These are phyloP conservation scores for Cydonia oblonga DNA, from an alignment of 331 rosid genomes.

Conservation along the genomic window DNA sequence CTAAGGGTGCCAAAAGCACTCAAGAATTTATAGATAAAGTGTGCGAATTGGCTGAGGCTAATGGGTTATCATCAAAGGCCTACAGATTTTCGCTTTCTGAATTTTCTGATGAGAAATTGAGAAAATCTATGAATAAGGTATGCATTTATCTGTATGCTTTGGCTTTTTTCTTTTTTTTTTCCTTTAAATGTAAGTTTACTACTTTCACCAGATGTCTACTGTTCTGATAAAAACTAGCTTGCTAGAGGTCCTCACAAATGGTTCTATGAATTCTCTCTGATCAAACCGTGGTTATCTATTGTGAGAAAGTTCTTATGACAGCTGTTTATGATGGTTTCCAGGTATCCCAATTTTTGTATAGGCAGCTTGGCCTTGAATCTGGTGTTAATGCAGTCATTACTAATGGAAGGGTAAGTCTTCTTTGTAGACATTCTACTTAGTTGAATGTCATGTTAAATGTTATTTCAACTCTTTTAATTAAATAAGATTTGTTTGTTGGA, in stretches of 20 bases:
- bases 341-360: constrained; percentile 51
- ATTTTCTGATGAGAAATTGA: constrained; percentile 47
- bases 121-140: constrained; percentile 58
- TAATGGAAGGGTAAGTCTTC: constrained; percentile 86
- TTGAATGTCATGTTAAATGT: neutral
- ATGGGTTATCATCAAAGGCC: constrained; percentile 59
- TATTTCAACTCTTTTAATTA: neutral
- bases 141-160: constrained; percentile 6
- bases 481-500: neutral
- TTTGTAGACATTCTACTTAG: neutral
- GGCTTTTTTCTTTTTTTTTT: neutral
- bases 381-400: constrained; percentile 73
- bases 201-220: neutral
- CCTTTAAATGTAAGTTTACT: neutral
- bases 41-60: constrained; percentile 70
- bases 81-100: constrained; percentile 40
- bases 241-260: neutral
- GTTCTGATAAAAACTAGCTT: neutral
- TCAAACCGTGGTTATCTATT: neutral
- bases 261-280: neutral
- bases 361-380: constrained; percentile 56
- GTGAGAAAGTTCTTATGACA: neutral
- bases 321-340: constrained; percentile 14
- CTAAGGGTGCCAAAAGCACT: constrained; percentile 32
- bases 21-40: constrained; percentile 49